A percentile compares a stretch with the other conserved stretches of the same genome.
Evolutionary conservation across 139 green algal genomes (phyloP).

Genomic region (Asterochloris sp.): DNA sequence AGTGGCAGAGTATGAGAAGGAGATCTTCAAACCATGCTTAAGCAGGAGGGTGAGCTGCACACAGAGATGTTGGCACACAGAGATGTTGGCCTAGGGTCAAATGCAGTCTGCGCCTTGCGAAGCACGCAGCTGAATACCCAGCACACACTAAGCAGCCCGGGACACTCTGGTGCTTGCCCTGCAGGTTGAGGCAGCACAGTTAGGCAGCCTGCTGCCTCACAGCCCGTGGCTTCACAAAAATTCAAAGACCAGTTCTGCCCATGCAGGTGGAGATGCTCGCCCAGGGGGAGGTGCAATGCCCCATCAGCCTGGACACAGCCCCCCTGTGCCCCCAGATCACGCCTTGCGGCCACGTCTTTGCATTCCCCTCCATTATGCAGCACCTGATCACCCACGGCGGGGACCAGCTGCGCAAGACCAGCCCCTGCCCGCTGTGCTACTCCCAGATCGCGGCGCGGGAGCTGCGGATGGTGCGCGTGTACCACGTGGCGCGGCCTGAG

Average conservation of each 20-base stretch:
- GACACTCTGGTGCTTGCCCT: too few species aligned
- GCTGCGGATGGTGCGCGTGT: constrained; percentile 59
- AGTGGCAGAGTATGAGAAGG: too few species aligned
- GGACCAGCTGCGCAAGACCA: constrained; percentile 7
- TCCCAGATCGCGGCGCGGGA: constrained; percentile 61
- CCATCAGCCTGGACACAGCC: constrained; percentile 76
- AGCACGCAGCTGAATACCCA: too few species aligned
- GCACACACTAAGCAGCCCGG: too few species aligned
- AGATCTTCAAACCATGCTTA: too few species aligned
- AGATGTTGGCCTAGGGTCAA: too few species aligned
- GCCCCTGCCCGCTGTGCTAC: constrained; percentile 53
- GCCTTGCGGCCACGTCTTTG: constrained; percentile 85
- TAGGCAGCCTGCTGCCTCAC: too few species aligned
- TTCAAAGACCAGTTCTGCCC: not conserved
- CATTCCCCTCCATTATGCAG: constrained; percentile 74
- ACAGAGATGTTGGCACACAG: too few species aligned
- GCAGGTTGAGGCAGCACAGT: constrained; percentile 48
- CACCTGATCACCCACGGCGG: constrained; percentile 55
- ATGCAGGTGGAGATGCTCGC: constrained; percentile 55
- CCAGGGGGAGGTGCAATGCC: constrained; percentile 56
- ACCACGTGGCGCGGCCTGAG: constrained; percentile 19
- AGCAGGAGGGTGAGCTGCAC: too few species aligned
- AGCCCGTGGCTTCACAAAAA: too few species aligned
- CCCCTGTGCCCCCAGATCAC: constrained; percentile 78
- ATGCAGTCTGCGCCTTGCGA: too few species aligned